These are phyloP conservation scores for Cyberlindnera xylosilytica DNA, from an alignment of 805 yeast species.

Conservation along the genomic window DNA sequence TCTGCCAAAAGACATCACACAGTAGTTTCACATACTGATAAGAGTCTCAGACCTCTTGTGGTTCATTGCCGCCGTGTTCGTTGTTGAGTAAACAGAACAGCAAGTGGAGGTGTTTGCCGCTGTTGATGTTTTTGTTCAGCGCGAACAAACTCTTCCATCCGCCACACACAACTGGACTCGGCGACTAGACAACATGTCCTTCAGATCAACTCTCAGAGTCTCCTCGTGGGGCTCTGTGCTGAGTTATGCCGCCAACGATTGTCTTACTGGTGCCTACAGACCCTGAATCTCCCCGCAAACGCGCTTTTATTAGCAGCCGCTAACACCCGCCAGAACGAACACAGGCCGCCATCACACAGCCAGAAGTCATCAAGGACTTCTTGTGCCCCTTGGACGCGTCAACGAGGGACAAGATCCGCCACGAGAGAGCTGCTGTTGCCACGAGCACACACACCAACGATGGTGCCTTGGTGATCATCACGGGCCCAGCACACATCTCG, in stretches of 20 bases:
- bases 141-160: background rate
- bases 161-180: background rate
- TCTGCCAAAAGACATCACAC: background rate
- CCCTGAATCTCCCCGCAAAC: slow-evolving; percentile 1
- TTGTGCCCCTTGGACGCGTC: slow-evolving; percentile 9
- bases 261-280: slow-evolving; percentile 10
- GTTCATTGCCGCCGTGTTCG: slow-evolving; percentile 30
- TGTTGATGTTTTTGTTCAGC: background rate
- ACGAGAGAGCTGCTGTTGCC: background rate
- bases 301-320: background rate
- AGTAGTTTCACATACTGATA: slow-evolving; percentile 31
- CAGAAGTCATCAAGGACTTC: slow-evolving; percentile 16
- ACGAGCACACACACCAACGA: background rate
- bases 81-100: too few relatives aligned
- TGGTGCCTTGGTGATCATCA: slow-evolving; percentile 3
- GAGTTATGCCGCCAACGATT: slow-evolving; percentile 7
- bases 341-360: slow-evolving; percentile 19
- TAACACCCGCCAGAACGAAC: slow-evolving; percentile 13
- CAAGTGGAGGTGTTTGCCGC: background rate
- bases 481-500: slow-evolving; percentile 8
- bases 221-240: slow-evolving; percentile 9
- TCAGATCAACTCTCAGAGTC: slow-evolving; percentile 2
- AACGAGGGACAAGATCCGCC: slow-evolving; percentile 2
- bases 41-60: slow-evolving; percentile 42
- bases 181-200: background rate